Percentiles rank a stretch among this genome's conserved stretches.
Conservation (phyloP, 352 stramenopile species). For the Pythium graminicola region DNA sequence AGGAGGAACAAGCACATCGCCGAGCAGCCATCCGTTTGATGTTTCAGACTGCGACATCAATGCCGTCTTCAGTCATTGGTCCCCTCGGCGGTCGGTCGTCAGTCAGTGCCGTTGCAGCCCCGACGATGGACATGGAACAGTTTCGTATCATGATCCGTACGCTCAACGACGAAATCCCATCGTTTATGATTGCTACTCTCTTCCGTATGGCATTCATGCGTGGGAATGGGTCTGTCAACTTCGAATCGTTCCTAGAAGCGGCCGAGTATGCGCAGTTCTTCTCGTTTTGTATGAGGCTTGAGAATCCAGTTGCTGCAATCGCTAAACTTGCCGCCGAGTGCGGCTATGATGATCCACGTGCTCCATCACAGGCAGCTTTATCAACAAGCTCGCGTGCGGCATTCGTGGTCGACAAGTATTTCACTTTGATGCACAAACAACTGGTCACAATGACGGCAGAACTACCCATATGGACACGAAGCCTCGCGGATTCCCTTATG, state of each 20-base stretch:
- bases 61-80: conserved; percentile 15
- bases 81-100: not conserved
- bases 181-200: conserved; percentile 50
- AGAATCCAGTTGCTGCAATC: conserved; percentile 47
- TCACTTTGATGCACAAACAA: conserved; percentile 45
- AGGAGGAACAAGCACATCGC: conserved; percentile 88
- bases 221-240: conserved; percentile 76
- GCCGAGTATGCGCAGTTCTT: conserved; percentile 86
- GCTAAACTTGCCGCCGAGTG: conserved; percentile 24
- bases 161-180: conserved; percentile 69
- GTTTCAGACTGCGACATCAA: conserved; percentile 83
- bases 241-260: conserved; percentile 83
- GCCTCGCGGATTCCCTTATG: conserved; percentile 36
- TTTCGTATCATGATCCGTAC: conserved; percentile 84
- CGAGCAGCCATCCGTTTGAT: conserved; percentile 86
- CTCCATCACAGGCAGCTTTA: conserved; percentile 25
- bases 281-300: conserved; percentile 73
- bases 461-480: conserved; percentile 55
- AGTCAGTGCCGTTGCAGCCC: conserved; percentile 5
- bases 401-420: conserved; percentile 48
- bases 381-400: conserved; percentile 44
- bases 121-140: conserved; percentile 88
- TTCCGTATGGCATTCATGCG: conserved; percentile 57
- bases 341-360: conserved; percentile 3
- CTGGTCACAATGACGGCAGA: conserved; percentile 28